Evolutionary conservation across 768 basidiomycete species (phyloP).

Genomic region (Podaxis sp.): DNA sequence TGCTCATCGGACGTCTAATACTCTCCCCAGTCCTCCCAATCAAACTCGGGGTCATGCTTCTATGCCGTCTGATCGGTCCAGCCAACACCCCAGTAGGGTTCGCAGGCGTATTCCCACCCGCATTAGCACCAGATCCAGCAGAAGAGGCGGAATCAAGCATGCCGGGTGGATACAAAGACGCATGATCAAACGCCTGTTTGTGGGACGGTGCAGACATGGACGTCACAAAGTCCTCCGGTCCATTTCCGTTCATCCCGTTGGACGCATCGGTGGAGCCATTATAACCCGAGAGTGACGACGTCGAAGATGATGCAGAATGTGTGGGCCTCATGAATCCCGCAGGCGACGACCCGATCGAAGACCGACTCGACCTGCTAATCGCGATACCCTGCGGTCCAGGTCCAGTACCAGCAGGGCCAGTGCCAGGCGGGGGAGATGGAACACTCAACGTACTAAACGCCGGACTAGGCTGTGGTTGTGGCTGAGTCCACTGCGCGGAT

Average conservation of each 20-base stretch:
- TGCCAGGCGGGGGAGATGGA: constrained; percentile 33
- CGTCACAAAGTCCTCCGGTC: constrained; percentile 38
- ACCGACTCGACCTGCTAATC: constrained; percentile 25
- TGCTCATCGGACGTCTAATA: constrained; percentile 44
- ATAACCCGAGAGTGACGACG: constrained; percentile 27
- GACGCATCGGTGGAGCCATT: constrained; percentile 9
- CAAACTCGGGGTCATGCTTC: constrained; percentile 76
- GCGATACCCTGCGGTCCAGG: constrained; percentile 20
- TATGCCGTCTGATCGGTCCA: constrained; percentile 67
- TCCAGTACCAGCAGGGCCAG: too few relatives aligned
- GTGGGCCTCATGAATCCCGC: constrained; percentile 26
- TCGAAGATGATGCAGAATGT: constrained; percentile 28
- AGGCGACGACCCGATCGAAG: constrained; percentile 26
- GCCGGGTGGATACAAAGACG: constrained; percentile 46
- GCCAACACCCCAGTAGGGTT: constrained; percentile 30
- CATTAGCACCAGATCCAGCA: constrained; percentile 19
- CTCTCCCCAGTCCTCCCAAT: constrained; percentile 43
- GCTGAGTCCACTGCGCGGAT: constrained; percentile 36
- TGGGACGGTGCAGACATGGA: constrained; percentile 71
- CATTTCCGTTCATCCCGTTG: neutral
- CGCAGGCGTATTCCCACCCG: constrained; percentile 24
- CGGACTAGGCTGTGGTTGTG: constrained; percentile 36
- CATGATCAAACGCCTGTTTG: constrained; percentile 65
- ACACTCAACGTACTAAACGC: constrained; percentile 40
- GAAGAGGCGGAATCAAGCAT: constrained; percentile 29